Evolutionary conservation across 1,139 yeast genomes (phyloP), one percentile per base, ranked within the genome.

Genomic region (Kluyveromyces sp.): DNA sequence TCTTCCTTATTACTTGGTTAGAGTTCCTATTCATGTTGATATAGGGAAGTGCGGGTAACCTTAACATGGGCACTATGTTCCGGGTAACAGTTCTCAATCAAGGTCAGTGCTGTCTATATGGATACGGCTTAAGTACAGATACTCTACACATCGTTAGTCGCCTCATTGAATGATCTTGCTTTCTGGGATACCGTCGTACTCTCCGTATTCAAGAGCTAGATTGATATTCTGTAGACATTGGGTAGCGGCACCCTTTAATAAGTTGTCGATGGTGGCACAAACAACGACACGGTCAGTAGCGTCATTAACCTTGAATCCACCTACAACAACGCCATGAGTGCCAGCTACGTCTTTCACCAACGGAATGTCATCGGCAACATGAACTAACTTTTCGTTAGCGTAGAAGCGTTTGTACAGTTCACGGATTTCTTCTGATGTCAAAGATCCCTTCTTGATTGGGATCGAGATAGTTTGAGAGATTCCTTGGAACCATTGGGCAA

Each of bases 401-500:
- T 86, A 92, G 61, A 88, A 77, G 38, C 88, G 94, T 66, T 86
- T 94, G 71, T 84, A 92, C 51, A 92, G 68, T 64, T 83, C 78
- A 67, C 94, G 78, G 53, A 88, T 77, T 47, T 87, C 95, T 61
- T 95, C 78, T 8, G 92, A 74, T 11, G 94, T 77, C 55, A 89
- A 70, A 39, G 81, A 76, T 48, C 76, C 73, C 50, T 73, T 71
- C 58, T 78, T 80, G 59, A 92, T 76, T 43, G 98, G 98, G 49
- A 92, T 85, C 43, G 87, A 81, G 49, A 92, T 83, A 20, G 99
- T 92, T 61, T 84, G 86, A 1, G 95, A 74, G 55, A 92, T 92
- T 55, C 99, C 98, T 69, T 92, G 97, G 78, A 94, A 92, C 98
- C 98, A 92, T 65, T 85, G 95, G 2, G 96, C 98, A 47, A 92